These are phyloP conservation scores for Kappamyces sp. DNA, from an alignment of 192 early-diverging fungal species.

Conservation along the genomic window DNA sequence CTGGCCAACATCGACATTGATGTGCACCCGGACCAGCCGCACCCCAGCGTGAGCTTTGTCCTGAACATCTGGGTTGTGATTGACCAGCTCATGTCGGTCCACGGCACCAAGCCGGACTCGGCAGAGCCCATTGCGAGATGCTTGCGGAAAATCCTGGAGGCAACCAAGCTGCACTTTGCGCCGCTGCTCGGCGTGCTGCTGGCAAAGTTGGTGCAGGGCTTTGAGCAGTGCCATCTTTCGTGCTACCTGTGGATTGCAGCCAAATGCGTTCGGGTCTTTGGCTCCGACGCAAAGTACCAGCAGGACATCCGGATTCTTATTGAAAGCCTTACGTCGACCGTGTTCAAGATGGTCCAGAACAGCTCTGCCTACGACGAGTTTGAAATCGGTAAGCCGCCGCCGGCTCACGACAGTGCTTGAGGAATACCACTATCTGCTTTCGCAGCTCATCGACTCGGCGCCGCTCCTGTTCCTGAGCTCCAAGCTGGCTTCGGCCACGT, in stretches of 20 bases:
- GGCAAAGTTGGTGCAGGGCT: conserved; percentile 59
- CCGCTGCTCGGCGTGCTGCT: conserved; percentile 54
- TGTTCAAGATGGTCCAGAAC: conserved; percentile 56
- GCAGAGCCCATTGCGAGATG: conserved; percentile 47
- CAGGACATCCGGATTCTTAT: conserved; percentile 52
- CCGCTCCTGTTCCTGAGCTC: conserved; percentile 54
- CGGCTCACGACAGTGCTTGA: conserved; percentile 55
- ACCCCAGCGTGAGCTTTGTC: conserved; percentile 65
- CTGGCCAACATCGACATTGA: conserved; percentile 50
- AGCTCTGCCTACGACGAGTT: not conserved
- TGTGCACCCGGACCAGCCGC: conserved; percentile 35
- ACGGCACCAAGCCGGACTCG: conserved; percentile 40
- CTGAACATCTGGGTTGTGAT: conserved; percentile 71
- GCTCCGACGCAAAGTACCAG: conserved; percentile 44
- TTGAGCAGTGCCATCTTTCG: conserved; percentile 57
- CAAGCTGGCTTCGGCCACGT: conserved; percentile 44
- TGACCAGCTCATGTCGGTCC: conserved; percentile 47
- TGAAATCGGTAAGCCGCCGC: not conserved
- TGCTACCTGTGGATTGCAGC: conserved; percentile 78
- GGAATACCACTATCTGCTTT: conserved; percentile 65
- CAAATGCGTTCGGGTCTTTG: conserved; percentile 62
- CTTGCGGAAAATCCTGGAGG: conserved; percentile 53
- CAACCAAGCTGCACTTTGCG: conserved; percentile 49
- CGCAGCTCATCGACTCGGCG: conserved; percentile 39
- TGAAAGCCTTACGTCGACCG: conserved; percentile 56